Evolutionary conservation across 2,329 filamentous ascomycete genomes (phyloP).

Genomic region (Pleurostoma richardsiae): DNA sequence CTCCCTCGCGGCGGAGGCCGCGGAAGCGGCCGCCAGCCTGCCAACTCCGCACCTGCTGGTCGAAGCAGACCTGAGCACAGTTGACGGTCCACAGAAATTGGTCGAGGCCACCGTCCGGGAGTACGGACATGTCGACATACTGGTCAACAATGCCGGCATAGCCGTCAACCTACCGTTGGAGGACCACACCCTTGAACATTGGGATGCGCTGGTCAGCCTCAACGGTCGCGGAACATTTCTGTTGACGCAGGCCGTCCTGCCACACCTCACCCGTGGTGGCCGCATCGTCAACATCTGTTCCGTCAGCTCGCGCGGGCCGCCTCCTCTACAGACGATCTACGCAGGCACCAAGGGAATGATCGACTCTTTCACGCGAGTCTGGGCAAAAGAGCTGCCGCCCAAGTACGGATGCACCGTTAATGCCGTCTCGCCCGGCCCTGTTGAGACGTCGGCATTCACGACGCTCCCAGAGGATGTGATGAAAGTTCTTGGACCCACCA

Average conservation of each 20-base stretch:
- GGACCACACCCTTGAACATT: conserved; percentile 30
- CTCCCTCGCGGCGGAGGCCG: conserved; percentile 18
- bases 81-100: conserved; percentile 26
- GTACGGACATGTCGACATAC: conserved; percentile 32
- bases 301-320: conserved; percentile 25
- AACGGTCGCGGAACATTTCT: conserved; percentile 36
- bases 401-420: conserved; percentile 42
- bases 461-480: conserved; percentile 4
- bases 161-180: conserved; percentile 30
- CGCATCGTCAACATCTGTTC: conserved; percentile 39
- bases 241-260: conserved; percentile 29
- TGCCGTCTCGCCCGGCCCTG: conserved; percentile 35
- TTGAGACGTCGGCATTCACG: conserved; percentile 20
- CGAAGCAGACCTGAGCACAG: conserved; percentile 33
- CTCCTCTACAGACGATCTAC: conserved; percentile 38
- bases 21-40: conserved; percentile 19
- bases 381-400: conserved; percentile 36
- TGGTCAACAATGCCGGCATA: conserved; percentile 28
- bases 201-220: conserved; percentile 33
- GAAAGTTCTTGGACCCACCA: conserved; percentile 28
- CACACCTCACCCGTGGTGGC: conserved; percentile 26
- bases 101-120: conserved; percentile 25
- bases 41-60: conserved; percentile 25
- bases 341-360: conserved; percentile 44
- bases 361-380: conserved; percentile 37